Base-by-base conservation (phyloP, 202 grass and related monocot genomes). In the Panicum hallii region DNA sequence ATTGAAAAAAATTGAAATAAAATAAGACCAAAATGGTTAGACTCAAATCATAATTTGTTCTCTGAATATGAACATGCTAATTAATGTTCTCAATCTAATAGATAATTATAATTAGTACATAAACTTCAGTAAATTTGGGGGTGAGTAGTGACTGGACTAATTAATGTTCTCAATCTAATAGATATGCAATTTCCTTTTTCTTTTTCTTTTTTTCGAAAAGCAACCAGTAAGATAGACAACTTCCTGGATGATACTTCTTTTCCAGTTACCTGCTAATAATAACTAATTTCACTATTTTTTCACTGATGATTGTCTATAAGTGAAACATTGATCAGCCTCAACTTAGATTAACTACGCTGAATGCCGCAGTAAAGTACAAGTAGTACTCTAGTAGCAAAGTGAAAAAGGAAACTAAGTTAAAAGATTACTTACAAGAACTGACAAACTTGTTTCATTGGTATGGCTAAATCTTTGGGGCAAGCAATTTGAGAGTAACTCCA, bases 401-500 rank as follows among this genome's bases (percentile, higher is more conserved):
- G 6, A 20, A 61, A 54, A 52, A 58, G 15, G 50, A 42, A 30
- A 43, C n/a, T 11, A 67, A 32, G 6, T 62, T 55, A 67, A 63
- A 79, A 50, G 79, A 71, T 2, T 36, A 91, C 87, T 92, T 89
- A 94, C 93, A 84, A 92, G 76, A 80, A 85, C 58, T 70, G 79
- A 82, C 23, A 91, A 23, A 88, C 79, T 92, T 22, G 88, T 96
- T 61, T 94, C 78, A 87, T 94, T 94, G 45, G 82, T 66, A 75
- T 91, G 92, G 5, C 68, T 88, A 72, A 92, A 94, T 88, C 82
- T 82, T 43, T 94, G 80, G 0, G 93, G 90, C 76, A 99, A 66
- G 71, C 97, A 94, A 61, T 77, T 89, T 9, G 91, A 89, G 16
- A 99, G 84, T 63, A 99, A 79, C 84, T 99, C 90, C 75, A 96